A percentile compares a stretch with the other conserved stretches of the same genome.
These are phyloP conservation scores for Hymenoscyphus infarciens DNA, from an alignment of 2,329 filamentous ascomycete genomes.

Conservation along the genomic window DNA sequence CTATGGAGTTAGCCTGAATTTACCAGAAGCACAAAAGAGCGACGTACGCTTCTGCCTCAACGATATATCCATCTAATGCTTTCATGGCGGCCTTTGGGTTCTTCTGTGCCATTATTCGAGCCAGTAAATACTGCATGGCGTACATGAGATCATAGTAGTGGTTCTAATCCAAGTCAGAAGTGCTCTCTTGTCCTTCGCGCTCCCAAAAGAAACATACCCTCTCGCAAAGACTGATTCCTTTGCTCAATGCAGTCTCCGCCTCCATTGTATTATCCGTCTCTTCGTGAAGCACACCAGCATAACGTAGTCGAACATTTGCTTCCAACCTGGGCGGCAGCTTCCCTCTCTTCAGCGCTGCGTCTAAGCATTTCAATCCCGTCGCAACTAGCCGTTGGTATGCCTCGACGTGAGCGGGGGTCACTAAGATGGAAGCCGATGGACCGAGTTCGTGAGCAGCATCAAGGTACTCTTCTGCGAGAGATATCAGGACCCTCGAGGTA, in stretches of 20 bases:
- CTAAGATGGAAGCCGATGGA: constrained; percentile 45
- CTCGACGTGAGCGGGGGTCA: constrained; percentile 50
- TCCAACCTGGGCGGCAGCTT: constrained; percentile 62
- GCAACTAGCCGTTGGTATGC: constrained; percentile 70
- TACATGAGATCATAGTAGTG: constrained; percentile 67
- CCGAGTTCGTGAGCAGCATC: constrained; percentile 58
- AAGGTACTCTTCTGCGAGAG: constrained; percentile 75
- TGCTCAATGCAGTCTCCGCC: constrained; percentile 67
- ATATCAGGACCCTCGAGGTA: constrained; percentile 50
- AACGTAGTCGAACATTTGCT: constrained; percentile 65
- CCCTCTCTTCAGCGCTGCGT: constrained; percentile 61
- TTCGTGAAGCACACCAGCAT: constrained; percentile 65
- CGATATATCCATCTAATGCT: constrained; percentile 64
- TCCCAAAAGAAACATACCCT: constrained; percentile 44
- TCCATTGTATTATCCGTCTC: constrained; percentile 75
- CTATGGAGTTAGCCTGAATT: constrained; percentile 4
- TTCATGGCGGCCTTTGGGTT: constrained; percentile 72
- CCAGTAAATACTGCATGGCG: constrained; percentile 69
- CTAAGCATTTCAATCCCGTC: constrained; percentile 69
- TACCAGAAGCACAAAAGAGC: not conserved
- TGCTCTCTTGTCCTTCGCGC: constrained; percentile 23
- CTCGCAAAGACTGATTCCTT: constrained; percentile 67
- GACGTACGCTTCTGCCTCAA: constrained; percentile 62
- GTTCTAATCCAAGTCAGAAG: constrained; percentile 40
- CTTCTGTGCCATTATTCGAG: constrained; percentile 66